Conservation (phyloP, 2,329 filamentous ascomycete genomes). For the Fusarium kyushuense region DNA sequence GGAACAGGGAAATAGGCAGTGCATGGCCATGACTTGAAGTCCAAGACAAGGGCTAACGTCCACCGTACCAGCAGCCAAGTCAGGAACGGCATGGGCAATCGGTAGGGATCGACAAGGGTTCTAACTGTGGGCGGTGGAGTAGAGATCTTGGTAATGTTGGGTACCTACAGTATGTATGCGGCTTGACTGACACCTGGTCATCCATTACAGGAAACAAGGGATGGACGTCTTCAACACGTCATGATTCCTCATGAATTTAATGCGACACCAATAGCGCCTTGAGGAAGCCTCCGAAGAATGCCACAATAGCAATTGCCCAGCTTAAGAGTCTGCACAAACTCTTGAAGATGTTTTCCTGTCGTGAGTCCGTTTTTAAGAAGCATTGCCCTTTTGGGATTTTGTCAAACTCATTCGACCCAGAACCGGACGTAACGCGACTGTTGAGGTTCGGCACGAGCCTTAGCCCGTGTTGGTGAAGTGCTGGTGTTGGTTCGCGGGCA, state of each 20-base stretch:
- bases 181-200: slow-evolving; percentile 4
- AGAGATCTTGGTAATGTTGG: slow-evolving; percentile 28
- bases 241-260: slow-evolving; percentile 31
- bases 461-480: slow-evolving; percentile 20
- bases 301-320: not conserved
- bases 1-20: slow-evolving; percentile 1
- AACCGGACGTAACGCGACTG: slow-evolving; percentile 36
- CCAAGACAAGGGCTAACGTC: slow-evolving; percentile 20
- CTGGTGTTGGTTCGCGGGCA: slow-evolving; percentile 14
- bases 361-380: slow-evolving; percentile 10
- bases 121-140: slow-evolving; percentile 38
- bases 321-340: not conserved
- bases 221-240: slow-evolving; percentile 37
- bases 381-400: slow-evolving; percentile 22
- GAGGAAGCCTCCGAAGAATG: not conserved
- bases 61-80: slow-evolving; percentile 42
- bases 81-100: slow-evolving; percentile 48
- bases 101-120: slow-evolving; percentile 45
- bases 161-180: not conserved
- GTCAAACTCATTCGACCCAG: slow-evolving; percentile 10
- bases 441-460: slow-evolving; percentile 40
- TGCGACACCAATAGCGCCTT: slow-evolving; percentile 5
- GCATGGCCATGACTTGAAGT: slow-evolving; percentile 14
- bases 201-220: slow-evolving; percentile 19
- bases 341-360: not conserved